Evolutionary conservation across 169 alveolate species (phyloP).

Genomic region (Pseudocohnilembus persalinus): DNA sequence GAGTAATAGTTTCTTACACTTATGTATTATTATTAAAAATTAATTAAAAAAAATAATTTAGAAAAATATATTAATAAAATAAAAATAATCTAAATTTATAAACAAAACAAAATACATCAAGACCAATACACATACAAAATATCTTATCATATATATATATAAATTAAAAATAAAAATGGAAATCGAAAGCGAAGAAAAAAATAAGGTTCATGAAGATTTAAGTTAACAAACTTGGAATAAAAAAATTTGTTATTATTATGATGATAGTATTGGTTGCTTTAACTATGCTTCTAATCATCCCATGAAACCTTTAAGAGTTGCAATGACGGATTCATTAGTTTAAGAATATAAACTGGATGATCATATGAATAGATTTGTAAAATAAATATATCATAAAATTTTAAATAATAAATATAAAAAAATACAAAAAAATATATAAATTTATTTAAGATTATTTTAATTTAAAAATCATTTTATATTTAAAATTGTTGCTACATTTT

Average conservation of each 20-base stretch:
- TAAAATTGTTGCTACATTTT: neutral
- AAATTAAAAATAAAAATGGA: neutral
- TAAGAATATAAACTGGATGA: slow-evolving; percentile 74
- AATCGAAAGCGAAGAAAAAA: neutral
- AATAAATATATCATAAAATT: neutral
- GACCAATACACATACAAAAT: too few species aligned
- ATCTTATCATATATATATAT: too few species aligned
- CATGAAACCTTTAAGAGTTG: slow-evolving; percentile 89
- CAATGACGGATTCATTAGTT: slow-evolving; percentile 85
- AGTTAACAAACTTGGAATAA: slow-evolving; percentile 14
- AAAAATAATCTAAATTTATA: too few species aligned
- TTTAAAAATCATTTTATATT: too few species aligned
- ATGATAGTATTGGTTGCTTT: slow-evolving; percentile 80
- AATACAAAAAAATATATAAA: too few species aligned
- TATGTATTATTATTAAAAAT: too few species aligned
- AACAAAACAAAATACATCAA: too few species aligned
- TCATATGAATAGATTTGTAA: slow-evolving; percentile 55
- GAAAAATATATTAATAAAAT: too few species aligned
- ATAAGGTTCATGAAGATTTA: neutral
- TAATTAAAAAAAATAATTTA: too few species aligned
- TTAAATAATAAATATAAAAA: too few species aligned
- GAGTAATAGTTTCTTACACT: too few species aligned
- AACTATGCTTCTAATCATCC: slow-evolving; percentile 85
- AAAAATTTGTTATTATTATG: slow-evolving; percentile 75
- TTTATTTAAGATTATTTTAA: too few species aligned